Evolutionary conservation across 2,329 filamentous ascomycete genomes (phyloP), one percentile per base, ranked within the genome.

Genomic region (Trematosphaeria pertusa): DNA sequence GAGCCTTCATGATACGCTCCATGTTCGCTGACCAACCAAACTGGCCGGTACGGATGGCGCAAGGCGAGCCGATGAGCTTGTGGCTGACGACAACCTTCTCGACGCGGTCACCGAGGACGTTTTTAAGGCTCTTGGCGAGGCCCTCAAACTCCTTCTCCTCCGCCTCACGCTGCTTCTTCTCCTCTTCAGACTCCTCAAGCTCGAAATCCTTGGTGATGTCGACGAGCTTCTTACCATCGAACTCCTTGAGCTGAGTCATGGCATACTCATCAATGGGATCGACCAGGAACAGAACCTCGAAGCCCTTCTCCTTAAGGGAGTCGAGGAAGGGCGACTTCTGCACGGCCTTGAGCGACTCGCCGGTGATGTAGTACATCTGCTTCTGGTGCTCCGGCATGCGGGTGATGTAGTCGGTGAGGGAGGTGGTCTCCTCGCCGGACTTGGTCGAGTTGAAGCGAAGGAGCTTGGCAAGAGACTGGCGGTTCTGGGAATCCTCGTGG

Each of bases 1-100:
- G 94, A 20, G 94, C 94, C 88, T 99, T 99, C 94, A 99, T 99
- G 87, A 99, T 99, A 84, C 94, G 94, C 86, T 99, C 94, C 94
- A 99, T 99, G 87, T 99, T 99, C 75, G 94, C 94, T 48, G 93
- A 97, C 94, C 94, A 99, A 80, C 94, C 94, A 78, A 99, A 99
- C 81, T 97, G 94, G 72, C 94, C 94, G 65, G 94, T 99, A 78
- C 94, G 93, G 84, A 99, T 97, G 75, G 94, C 94, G 79, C 94
- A 97, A 72, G 94, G 94, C 59, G 94, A 85, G 73, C 88, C 89
- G 66, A 89, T 86, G 52, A 99, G 87, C 88, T 97, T 97, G 89
- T 97, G 90, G 63, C 87, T 93, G 75, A 99, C 93, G 58, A 99
- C 92, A 31, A 99, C 94, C 88, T 99, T 99, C 90, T 99, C 94